These are phyloP conservation scores for Stagonosporopsis tanaceti DNA, from an alignment of 2,329 filamentous ascomycete genomes.

Conservation along the genomic window DNA sequence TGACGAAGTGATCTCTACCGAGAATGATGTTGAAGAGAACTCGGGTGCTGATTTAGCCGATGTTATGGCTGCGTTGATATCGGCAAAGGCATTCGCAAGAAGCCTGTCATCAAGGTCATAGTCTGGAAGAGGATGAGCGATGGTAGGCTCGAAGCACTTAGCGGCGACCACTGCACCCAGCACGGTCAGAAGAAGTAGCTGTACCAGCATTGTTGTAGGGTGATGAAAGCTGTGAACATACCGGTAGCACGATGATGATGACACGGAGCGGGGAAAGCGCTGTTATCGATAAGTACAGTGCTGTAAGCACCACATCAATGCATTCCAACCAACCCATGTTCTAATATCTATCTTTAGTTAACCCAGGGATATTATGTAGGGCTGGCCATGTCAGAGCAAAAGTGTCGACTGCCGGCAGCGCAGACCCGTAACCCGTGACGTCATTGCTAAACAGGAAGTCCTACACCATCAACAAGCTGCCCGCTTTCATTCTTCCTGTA, in stretches of 20 bases:
- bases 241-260: not conserved
- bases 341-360: too few relatives aligned
- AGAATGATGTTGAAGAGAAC: slow-evolving; percentile 50
- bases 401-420: too few relatives aligned
- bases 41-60: slow-evolving; percentile 37
- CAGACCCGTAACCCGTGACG: too few relatives aligned
- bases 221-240: not conserved
- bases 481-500: too few relatives aligned
- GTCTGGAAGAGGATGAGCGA: slow-evolving; percentile 50
- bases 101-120: slow-evolving; percentile 39
- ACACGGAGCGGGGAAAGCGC: not conserved
- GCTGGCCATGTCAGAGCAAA: too few relatives aligned
- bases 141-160: slow-evolving; percentile 48
- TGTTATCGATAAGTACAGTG: not conserved
- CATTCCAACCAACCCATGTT: not conserved
- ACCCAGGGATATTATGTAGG: too few relatives aligned
- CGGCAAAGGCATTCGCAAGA: slow-evolving; percentile 40
- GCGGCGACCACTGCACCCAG: slow-evolving; percentile 23
- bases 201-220: not conserved
- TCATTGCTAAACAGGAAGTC: too few relatives aligned
- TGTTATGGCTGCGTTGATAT: slow-evolving; percentile 38
- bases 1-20: slow-evolving; percentile 51
- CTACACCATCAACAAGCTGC: too few relatives aligned
- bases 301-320: not conserved
- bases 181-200: not conserved